These are phyloP conservation scores for Ascochyta koolunga DNA, from an alignment of 2,329 filamentous ascomycete genomes.

Conservation along the genomic window DNA sequence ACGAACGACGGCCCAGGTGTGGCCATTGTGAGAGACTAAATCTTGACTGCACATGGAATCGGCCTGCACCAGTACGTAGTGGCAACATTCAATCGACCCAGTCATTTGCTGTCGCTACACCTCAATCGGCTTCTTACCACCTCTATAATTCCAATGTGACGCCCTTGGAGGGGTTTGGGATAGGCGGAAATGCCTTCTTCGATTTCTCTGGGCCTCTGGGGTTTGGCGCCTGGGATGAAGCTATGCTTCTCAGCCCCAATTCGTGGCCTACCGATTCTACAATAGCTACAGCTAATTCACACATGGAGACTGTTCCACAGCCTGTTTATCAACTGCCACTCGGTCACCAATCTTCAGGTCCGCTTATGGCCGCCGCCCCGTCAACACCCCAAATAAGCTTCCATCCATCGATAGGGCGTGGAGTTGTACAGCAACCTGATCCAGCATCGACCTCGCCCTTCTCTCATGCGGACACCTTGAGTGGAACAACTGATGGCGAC, in stretches of 20 bases:
- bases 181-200: conserved; percentile 29
- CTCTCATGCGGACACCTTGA: conserved; percentile 32
- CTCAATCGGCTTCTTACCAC: conserved; percentile 18
- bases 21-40: conserved; percentile 61
- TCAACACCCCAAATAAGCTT: conserved; percentile 17
- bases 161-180: conserved; percentile 26
- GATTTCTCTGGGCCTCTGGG: conserved; percentile 38
- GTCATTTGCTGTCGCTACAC: conserved; percentile 22
- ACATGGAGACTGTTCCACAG: conserved; percentile 26
- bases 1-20: conserved; percentile 60
- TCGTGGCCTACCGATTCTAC: conserved; percentile 37
- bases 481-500: conserved; percentile 38
- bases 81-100: conserved; percentile 25
- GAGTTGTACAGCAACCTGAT: conserved; percentile 18
- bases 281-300: conserved; percentile 13
- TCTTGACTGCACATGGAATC: conserved; percentile 60
- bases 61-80: conserved; percentile 24
- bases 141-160: conserved; percentile 19
- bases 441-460: conserved; percentile 38
- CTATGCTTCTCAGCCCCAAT: conserved; percentile 39
- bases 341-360: conserved; percentile 23
- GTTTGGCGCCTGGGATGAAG: conserved; percentile 39
- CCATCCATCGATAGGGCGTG: conserved; percentile 23
- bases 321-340: conserved; percentile 28
- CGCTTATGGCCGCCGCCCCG: conserved; percentile 12